Base-by-base conservation (phyloP, 305 asterid species). In the Ajuga reptans region DNA sequence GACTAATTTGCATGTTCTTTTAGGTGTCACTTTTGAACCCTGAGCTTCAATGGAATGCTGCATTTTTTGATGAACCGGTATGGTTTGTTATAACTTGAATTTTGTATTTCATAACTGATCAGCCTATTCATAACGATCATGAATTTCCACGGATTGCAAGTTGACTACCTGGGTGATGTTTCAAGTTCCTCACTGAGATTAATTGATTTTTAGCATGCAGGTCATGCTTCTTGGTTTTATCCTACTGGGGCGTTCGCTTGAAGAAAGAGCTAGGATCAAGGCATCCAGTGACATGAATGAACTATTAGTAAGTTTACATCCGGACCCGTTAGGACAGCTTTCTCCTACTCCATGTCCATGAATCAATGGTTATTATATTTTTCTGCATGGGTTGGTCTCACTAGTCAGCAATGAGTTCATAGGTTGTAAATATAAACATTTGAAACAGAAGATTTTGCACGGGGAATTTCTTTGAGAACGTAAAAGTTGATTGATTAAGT, bases 171-270 rank as follows among this genome's bases (percentile, higher is more conserved):
- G 49, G 66, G 49, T 66, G 31, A 43, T 66, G 50, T 75, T 16
- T 41, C 72, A 78, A 78, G 69, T 77, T 86, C 79, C 84, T 84
- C 83, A 82, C 74, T 77, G 68, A 73, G 56, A 60, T 68, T 72
- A 84, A 77, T 78, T 78, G 75, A 66, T 75, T 79, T 83, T 82
- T 87, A 90, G 95, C 78, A 79, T 71, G 89, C 98, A 92, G 98
- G 98, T 92, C 86, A 92, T 92, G 98, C 98, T 92, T 90, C 98
- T 92, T 81, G 98, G 98, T 75, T 92, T 92, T 80, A 95, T 92
- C 43, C 85, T 92, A 56, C 82, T 92, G 63, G 97, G 98, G 49
- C 97, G 98, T 78, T 87, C 98, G 18, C 86, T 92, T 54, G 98
- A 90, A 83, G 98, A 92, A 83, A 88, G 95, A 80, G 98, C 97